These are phyloP conservation scores for Talaromyces thailandensis DNA, from an alignment of 495 filamentous ascomycete genomes.

Conservation along the genomic window DNA sequence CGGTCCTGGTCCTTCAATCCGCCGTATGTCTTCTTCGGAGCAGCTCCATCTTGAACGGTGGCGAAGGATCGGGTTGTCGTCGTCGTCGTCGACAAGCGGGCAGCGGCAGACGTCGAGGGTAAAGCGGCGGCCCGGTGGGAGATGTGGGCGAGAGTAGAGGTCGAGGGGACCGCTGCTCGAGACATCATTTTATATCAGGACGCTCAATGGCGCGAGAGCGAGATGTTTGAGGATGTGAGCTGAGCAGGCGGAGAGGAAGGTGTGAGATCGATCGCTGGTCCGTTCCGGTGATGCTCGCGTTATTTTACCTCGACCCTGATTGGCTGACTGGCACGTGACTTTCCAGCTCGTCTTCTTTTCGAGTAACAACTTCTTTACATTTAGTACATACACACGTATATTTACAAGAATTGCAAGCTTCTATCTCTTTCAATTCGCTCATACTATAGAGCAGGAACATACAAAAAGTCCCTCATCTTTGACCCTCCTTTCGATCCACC, in stretches of 20 bases:
- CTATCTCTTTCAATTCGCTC: not conserved
- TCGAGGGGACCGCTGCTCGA: conserved; percentile 40
- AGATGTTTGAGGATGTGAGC: conserved; percentile 16
- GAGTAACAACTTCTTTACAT: not conserved
- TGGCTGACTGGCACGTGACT: conserved; percentile 13
- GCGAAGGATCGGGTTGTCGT: conserved; percentile 55
- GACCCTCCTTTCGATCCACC: not conserved
- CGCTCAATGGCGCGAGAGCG: conserved; percentile 21
- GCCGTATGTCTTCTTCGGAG: conserved; percentile 66
- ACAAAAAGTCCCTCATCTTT: conserved; percentile 28
- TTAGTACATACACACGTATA: not conserved
- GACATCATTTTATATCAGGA: conserved; percentile 39
- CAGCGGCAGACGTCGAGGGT: conserved; percentile 25
- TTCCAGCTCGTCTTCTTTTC: not conserved
- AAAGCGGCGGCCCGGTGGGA: conserved; percentile 43
- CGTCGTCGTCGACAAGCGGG: conserved; percentile 16
- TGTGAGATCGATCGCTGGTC: conserved; percentile 26
- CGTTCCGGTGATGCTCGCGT: conserved; percentile 42
- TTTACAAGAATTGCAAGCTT: not conserved
- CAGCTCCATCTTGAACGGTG: conserved; percentile 75
- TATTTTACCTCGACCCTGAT: conserved; percentile 23
- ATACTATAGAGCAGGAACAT: conserved; percentile 20
- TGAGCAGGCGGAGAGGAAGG: conserved; percentile 16
- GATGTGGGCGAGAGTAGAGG: conserved; percentile 41
- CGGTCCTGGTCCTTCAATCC: conserved; percentile 90